Base-by-base conservation (phyloP, 1,284 basidiomycete genomes). In the Ganoderma sinense region DNA sequence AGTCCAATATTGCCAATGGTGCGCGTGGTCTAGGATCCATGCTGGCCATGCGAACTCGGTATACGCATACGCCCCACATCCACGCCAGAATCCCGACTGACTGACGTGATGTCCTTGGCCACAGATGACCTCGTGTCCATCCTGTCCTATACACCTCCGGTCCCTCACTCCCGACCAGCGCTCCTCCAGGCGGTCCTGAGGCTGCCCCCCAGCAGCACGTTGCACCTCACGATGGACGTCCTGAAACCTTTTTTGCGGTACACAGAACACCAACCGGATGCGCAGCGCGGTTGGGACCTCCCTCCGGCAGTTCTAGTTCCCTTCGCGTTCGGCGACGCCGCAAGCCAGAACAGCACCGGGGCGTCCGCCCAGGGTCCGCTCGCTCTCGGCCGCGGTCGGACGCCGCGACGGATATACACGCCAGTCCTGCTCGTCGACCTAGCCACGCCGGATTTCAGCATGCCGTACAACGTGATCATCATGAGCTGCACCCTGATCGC, bases 401-500 rank as follows among this genome's bases (percentile, higher is more conserved):
- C 71, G 58, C 72, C 77, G 64, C 69, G 75, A 75, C 82, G 91
- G 55, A 87, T 97, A 66, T 98, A 97, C 80, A 95, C 95, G 1
- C 85, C 90, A 0, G 87, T 92, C 14, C 86, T 96, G 23, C 88
- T 99, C 33, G 89, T 98, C 55, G 95, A 98, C 79, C 86, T 98
- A 31, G 94, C 97, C 10, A 97, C 96, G 10, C 98, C 98, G 0
- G 97, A 99, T 82, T 99, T 99, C 81, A 97, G 94, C 78, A 99
- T 99, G 97, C 97, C 97, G 14, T 99, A 99, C 84, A 99, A 99
- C 82, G 97, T 99, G 72, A 99, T 99, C 81, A 97, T 98, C 77
- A 93, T 98, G 85, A 96, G 91, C 68, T 95, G 92, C 77, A 97
- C 96, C 11, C 84, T 98, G 62, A 89, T 97, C 71, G 97, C 97